Conservation (phyloP, 331 rosid species). For the Malus hybrid region DNA sequence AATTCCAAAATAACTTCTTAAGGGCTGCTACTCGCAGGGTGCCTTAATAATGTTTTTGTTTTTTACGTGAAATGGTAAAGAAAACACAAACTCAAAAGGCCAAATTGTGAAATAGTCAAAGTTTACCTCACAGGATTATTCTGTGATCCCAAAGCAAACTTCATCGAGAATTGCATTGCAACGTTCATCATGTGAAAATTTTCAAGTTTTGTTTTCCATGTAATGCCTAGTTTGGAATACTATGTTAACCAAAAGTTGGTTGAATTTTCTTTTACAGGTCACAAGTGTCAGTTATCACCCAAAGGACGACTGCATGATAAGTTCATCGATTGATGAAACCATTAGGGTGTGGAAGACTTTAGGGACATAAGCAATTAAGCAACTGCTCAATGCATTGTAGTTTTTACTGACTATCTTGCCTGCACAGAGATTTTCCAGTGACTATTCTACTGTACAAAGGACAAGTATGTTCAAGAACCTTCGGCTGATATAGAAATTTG, state of each 20-base stretch:
- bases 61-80: background rate
- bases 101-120: background rate
- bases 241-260: background rate
- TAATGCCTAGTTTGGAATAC: background rate
- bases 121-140: background rate
- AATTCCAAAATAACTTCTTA: background rate
- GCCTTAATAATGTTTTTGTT: background rate
- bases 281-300: constrained; percentile 95
- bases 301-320: constrained; percentile 61
- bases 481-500: background rate
- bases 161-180: background rate
- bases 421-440: background rate
- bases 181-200: background rate
- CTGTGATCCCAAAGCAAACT: background rate
- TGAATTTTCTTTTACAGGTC: constrained; percentile 37
- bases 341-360: constrained; percentile 69
- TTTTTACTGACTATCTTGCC: background rate
- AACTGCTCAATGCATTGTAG: background rate
- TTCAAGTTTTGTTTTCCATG: background rate
- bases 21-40: background rate
- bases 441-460: background rate
- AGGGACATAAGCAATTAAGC: background rate
- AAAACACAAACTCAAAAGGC: background rate
- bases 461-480: background rate
- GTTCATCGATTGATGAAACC: constrained; percentile 74